These are phyloP conservation scores for Pinus albicaulis DNA, from an alignment of 75 land plant genomes.

Conservation along the genomic window DNA sequence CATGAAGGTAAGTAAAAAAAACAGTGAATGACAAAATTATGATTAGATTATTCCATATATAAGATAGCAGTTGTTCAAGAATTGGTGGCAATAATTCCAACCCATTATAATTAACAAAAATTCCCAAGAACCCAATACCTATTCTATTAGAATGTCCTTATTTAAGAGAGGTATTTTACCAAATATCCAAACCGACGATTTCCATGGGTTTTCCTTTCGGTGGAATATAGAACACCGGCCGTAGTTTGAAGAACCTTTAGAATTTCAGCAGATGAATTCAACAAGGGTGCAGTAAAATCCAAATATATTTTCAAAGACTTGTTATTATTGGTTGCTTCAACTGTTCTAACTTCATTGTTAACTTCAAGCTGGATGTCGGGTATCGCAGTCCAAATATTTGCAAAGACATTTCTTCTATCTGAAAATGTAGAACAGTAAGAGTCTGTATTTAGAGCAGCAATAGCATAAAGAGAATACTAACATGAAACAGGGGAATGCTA, in stretches of 20 bases:
- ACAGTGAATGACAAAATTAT: not conserved
- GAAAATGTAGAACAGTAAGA: constrained; percentile 7
- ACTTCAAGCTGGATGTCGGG: constrained; percentile 57
- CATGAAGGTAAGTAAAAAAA: constrained; percentile 3
- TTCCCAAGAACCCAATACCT: not conserved
- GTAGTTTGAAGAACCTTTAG: constrained; percentile 38
- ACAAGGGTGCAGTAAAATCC: constrained; percentile 61
- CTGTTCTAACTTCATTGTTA: constrained; percentile 42
- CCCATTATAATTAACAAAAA: too few species aligned
- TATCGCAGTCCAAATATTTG: constrained; percentile 50
- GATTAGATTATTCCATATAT: too few species aligned
- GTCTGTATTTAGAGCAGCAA: too few species aligned
- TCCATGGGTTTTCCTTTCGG: constrained; percentile 36
- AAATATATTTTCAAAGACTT: constrained; percentile 50
- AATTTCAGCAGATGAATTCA: constrained; percentile 62
- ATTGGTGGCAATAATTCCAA: too few species aligned
- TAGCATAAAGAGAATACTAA: too few species aligned
- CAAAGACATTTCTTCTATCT: constrained; percentile 61
- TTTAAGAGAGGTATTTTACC: constrained; percentile 24
- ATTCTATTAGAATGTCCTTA: not conserved
- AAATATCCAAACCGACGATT: constrained; percentile 62
- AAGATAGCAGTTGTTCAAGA: too few species aligned
- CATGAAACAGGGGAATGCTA: not conserved
- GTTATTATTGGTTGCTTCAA: constrained; percentile 57
- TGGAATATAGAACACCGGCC: constrained; percentile 45